A percentile compares a stretch with the other conserved stretches of the same genome.
These are phyloP conservation scores for Collybia sp. DNA, from an alignment of 768 basidiomycete genomes.

Conservation along the genomic window DNA sequence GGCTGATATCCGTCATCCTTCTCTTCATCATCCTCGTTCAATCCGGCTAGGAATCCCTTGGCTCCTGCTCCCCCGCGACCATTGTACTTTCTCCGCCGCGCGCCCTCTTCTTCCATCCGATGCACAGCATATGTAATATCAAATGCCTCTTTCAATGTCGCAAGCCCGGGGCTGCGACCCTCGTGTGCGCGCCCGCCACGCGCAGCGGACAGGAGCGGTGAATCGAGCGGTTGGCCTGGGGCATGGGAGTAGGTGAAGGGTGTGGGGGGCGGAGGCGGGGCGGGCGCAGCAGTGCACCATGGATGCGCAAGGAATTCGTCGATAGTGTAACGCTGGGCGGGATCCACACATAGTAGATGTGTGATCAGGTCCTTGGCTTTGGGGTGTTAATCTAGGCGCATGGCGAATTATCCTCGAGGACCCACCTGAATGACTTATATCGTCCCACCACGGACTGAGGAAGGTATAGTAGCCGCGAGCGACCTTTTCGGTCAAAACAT, in stretches of 20 bases:
- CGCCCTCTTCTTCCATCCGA: slow-evolving; percentile 98
- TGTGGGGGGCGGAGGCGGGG: slow-evolving; percentile 61
- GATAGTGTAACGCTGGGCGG: slow-evolving; percentile 92
- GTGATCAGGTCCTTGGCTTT: slow-evolving; percentile 93
- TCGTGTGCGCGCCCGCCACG: slow-evolving; percentile 66
- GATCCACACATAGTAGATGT: slow-evolving; percentile 93
- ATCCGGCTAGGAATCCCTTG: slow-evolving; percentile 72
- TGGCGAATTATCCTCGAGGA: background rate
- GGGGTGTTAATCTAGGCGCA: background rate
- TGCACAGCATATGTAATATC: slow-evolving; percentile 99
- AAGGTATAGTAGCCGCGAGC: slow-evolving; percentile 97
- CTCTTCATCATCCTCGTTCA: slow-evolving; percentile 92
- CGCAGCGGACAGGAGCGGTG: slow-evolving; percentile 80
- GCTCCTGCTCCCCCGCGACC: slow-evolving; percentile 74
- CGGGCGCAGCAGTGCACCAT: slow-evolving; percentile 79
- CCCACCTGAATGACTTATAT: slow-evolving; percentile 77
- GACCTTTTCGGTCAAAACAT: slow-evolving; percentile 96
- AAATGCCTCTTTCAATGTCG: slow-evolving; percentile 95
- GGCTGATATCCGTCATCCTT: slow-evolving; percentile 50
- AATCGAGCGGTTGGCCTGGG: slow-evolving; percentile 64
- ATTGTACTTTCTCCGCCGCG: slow-evolving; percentile 76
- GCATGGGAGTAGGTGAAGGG: slow-evolving; percentile 44
- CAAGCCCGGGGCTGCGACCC: slow-evolving; percentile 87
- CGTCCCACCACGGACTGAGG: slow-evolving; percentile 99
- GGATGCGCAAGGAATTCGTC: slow-evolving; percentile 97